Evolutionary conservation across 805 yeast genomes (phyloP), one percentile per base, ranked within the genome.

Genomic region (Zygosaccharomyces kombuchaensis): DNA sequence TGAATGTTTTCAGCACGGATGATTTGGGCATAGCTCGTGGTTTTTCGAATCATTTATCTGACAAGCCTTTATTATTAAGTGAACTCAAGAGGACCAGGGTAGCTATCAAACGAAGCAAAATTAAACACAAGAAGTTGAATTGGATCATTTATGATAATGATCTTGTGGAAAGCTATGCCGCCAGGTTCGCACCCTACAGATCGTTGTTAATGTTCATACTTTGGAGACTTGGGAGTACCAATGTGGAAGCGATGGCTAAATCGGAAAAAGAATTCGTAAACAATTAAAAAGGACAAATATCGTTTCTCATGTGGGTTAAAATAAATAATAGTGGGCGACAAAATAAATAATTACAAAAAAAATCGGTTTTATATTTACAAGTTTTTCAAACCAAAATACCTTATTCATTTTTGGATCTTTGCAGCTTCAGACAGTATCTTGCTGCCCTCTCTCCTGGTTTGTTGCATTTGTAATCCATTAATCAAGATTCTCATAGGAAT

Each of bases 11-110:
- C 62, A 83, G 93, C 4, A 68, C 77, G 4, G 87, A 81, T 14
- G 97, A 90, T 65, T 66, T 90, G 38, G 97, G 96, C 1, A 77
- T 90, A 2, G 88, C 90, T 26, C 70, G 95, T 51, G 97, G 97
- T 0, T 77, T 82, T 47, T 76, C 87, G 0, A 62, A 72, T 23
- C 90, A 87, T 63, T 60, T 86, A 19, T 69, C 68, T 13, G 71
- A 72, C 36, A 67, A 84, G 43, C 82, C 81, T 0, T 72, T 73
- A 4, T 48, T 82, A 10, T 54, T 76, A 7, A 56, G 67, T 31
- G 73, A 74, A 38, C 61, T 80, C 5, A 75, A 75, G 58, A 63
- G 67, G 3, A 58, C 71, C 62, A 53, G 77, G 65, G 55, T 55
- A 1, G 57, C 46, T n/a, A 55, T 60, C 10, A 62, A 59, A 58